Evolutionary conservation across 441 rosid genomes (phyloP).

Genomic region (Theobroma grandiflorum): DNA sequence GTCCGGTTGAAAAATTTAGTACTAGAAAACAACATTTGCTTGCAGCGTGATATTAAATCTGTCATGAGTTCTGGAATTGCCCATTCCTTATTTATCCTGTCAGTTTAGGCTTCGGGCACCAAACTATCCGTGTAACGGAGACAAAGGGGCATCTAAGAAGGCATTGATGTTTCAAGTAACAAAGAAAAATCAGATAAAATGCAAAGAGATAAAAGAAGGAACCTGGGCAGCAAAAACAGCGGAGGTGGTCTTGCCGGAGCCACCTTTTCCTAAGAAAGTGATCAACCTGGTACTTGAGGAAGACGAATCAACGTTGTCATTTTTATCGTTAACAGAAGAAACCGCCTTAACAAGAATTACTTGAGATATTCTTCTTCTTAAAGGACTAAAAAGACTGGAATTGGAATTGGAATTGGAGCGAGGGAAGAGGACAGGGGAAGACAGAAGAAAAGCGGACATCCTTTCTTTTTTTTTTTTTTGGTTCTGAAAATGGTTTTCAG

Average conservation of each 20-base stretch:
- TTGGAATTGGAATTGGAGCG: slow-evolving; percentile 25
- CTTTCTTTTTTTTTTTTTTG: background rate
- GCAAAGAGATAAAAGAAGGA: background rate
- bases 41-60: background rate
- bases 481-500: too few relatives aligned
- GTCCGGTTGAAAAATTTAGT: background rate
- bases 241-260: slow-evolving; percentile 90
- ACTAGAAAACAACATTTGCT: background rate
- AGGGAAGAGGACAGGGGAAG: slow-evolving; percentile 27
- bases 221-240: slow-evolving; percentile 94
- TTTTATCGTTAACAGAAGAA: slow-evolving; percentile 16
- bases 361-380: slow-evolving; percentile 19
- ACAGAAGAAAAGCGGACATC: slow-evolving; percentile 26
- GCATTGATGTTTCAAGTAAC: background rate
- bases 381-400: slow-evolving; percentile 18
- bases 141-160: background rate
- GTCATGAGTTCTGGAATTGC: background rate
- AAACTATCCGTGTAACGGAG: background rate
- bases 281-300: slow-evolving; percentile 59
- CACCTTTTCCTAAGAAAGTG: slow-evolving; percentile 91
- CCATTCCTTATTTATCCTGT: background rate
- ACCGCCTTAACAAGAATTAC: slow-evolving; percentile 36
- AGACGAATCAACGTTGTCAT: slow-evolving; percentile 21
- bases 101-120: background rate
- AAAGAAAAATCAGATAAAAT: background rate